Conservation (phyloP, 345 rosid species). For the Syzygium grande region DNA sequence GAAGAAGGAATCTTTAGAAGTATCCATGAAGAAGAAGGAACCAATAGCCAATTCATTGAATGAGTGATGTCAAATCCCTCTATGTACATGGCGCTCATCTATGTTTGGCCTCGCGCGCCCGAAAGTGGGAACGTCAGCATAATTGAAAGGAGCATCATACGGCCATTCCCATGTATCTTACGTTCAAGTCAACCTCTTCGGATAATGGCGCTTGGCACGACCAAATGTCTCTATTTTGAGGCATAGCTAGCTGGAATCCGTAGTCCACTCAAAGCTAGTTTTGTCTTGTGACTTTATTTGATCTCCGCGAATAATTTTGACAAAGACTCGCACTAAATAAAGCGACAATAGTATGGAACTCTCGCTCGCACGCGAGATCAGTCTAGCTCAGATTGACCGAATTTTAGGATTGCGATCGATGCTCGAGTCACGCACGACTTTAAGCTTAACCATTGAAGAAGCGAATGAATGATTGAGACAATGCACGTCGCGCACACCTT, state of each 20-base stretch:
- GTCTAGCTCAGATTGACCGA: neutral
- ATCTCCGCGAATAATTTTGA: neutral
- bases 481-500: neutral
- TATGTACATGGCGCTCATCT: neutral
- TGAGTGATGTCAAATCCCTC: neutral
- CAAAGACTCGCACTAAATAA: neutral
- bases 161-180: neutral
- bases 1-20: neutral
- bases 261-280: neutral
- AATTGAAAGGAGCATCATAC: neutral
- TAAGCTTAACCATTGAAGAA: neutral
- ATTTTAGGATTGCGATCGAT: neutral
- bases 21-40: neutral
- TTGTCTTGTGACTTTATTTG: neutral
- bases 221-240: neutral
- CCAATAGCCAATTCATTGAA: neutral
- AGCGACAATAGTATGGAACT: neutral
- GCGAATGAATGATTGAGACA: neutral
- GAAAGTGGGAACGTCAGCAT: neutral
- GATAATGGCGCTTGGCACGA: neutral
- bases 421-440: neutral
- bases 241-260: neutral
- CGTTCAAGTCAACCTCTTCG: neutral
- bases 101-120: neutral
- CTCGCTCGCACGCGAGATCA: neutral